Conservation (phyloP, 495 filamentous ascomycete species). For the Hypoxylon fragiforme region DNA sequence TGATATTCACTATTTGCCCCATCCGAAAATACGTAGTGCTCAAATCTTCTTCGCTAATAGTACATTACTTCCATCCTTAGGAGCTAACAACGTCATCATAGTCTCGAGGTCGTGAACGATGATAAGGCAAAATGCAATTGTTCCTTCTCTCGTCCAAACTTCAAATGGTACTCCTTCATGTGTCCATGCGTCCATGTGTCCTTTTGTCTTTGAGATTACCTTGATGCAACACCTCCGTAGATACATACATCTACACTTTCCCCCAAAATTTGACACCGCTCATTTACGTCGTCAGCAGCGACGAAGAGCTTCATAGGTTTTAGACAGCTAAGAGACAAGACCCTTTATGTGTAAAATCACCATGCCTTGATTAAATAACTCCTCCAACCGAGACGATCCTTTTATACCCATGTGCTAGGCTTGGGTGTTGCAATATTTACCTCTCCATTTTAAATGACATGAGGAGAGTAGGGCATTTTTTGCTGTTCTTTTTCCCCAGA, state of each 20-base stretch:
- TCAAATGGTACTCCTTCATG: conserved; percentile 24
- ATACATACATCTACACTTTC: conserved; percentile 40
- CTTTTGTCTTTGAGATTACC: too few species aligned
- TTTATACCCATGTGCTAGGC: too few species aligned
- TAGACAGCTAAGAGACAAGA: conserved; percentile 24
- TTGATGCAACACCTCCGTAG: conserved; percentile 23
- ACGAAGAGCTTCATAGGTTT: conserved; percentile 3
- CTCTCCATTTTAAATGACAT: too few species aligned
- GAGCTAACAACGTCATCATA: conserved; percentile 26
- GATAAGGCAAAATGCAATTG: conserved; percentile 35
- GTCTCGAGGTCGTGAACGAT: conserved; percentile 29
- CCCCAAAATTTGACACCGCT: conserved; percentile 32
- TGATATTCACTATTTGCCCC: conserved; percentile 27
- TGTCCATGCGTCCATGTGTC: conserved; percentile 12
- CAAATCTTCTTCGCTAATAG: conserved; percentile 30
- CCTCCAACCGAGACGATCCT: conserved; percentile 13
- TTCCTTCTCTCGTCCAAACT: conserved; percentile 30
- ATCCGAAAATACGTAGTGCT: conserved; percentile 26
- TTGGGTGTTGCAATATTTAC: too few species aligned
- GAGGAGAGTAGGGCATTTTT: too few species aligned
- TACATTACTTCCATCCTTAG: conserved; percentile 33
- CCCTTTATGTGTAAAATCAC: conserved; percentile 16
- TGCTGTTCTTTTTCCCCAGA: too few species aligned
- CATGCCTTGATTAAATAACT: conserved; percentile 10
- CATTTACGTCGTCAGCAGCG: conserved; percentile 17